Base-by-base conservation (phyloP, 139 green algal genomes). In the Deuterostichococcus epilithicus region DNA sequence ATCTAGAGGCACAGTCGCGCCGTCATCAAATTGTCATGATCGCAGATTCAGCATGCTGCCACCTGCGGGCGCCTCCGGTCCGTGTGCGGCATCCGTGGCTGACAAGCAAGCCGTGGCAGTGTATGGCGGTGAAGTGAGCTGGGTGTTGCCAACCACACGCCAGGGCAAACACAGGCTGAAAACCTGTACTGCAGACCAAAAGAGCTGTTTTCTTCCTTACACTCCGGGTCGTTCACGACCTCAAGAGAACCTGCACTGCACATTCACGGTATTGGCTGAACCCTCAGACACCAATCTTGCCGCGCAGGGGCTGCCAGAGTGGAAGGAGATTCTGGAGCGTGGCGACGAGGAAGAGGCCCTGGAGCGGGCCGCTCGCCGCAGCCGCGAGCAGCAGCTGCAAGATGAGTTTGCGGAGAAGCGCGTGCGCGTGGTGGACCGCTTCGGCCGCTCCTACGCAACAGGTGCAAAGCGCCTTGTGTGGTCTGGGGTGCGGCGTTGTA, bases 391-490 rank as follows among this genome's bases (percentile, higher is more conserved):
- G 59, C 34, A 72, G 8, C 76, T 84, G 71, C 79, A 87, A 69
- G 75, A 86, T 58, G 83, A 73, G 32, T 37, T 71, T 34, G 58
- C 66, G 5, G 35, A 34, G n/a, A 34, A 74, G 60, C 70, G 82
- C 15, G 82, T 90, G 72, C 77, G 74, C 8, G 60, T 70, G 2
- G 68, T 96, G 23, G 90, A 96, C 78, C 77, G 82, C 28, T 68
- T 82, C 20, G 91, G 91, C 20, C 82, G 86, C n/a, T 70, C 90
- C 1, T 78, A 84, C 37, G 90, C 60, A 1, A 85, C 76, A 22
- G 87, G 85, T 5, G 20, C 23, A 35, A 13, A 52, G 10, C 42
- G 8, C n/a, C n/a, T n/a, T n/a, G n/a, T n/a, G n/a, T n/a, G n/a
- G n/a, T n/a, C n/a, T n/a, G n/a, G n/a, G 42, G 42, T 23, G 10